These are phyloP conservation scores for Turritis glabra DNA, from an alignment of 345 rosid species.

Conservation along the genomic window DNA sequence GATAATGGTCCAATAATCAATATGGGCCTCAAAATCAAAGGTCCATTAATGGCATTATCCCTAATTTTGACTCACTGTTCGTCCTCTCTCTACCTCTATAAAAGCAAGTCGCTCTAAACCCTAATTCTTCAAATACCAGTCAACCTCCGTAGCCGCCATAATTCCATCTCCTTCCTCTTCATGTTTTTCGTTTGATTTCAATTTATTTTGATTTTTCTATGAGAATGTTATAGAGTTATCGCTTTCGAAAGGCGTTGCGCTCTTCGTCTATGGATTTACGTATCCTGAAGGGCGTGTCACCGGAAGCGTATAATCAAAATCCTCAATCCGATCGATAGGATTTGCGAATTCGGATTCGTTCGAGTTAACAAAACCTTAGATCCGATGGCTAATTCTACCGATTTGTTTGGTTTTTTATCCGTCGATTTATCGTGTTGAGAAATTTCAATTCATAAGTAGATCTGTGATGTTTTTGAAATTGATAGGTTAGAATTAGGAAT, in stretches of 20 bases:
- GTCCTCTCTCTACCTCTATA: too few relatives aligned
- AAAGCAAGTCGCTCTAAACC: too few relatives aligned
- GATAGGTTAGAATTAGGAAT: not conserved
- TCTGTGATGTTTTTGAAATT: not conserved
- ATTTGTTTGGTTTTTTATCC: not conserved
- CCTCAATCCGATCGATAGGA: constrained; percentile 27
- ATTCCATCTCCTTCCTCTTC: not conserved
- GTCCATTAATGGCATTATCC: too few relatives aligned
- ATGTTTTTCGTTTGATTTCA: not conserved
- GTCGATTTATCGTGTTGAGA: constrained; percentile 22
- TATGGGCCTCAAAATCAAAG: too few relatives aligned
- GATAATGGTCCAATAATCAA: too few relatives aligned
- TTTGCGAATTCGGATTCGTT: constrained; percentile 23
- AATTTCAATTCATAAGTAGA: not conserved
- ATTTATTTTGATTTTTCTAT: not conserved
- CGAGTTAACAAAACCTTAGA: not conserved
- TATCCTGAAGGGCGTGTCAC: constrained; percentile 42
- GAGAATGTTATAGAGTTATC: not conserved
- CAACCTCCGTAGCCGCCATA: too few relatives aligned
- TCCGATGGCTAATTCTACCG: not conserved
- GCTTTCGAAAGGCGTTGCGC: constrained; percentile 46
- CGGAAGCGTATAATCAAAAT: constrained; percentile 28
- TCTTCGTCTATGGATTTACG: constrained; percentile 18
- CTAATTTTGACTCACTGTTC: too few relatives aligned
- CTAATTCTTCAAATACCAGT: too few relatives aligned